Conservation (phyloP, 2,329 filamentous ascomycete genomes). For the Aureobasidium zeae region DNA sequence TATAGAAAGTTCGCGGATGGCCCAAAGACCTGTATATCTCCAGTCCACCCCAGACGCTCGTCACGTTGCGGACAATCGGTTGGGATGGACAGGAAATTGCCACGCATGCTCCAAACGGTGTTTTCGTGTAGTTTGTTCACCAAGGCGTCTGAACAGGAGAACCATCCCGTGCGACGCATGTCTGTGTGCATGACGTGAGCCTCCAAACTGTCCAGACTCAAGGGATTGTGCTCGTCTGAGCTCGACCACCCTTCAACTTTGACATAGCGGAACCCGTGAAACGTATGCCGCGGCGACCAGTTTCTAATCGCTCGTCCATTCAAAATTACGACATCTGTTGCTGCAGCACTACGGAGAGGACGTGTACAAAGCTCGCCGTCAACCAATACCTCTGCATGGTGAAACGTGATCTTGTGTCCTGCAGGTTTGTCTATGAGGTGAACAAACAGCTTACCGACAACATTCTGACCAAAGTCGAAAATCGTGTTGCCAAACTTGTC, state of each 20-base stretch:
- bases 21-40: conserved; percentile 43
- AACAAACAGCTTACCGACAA: conserved; percentile 44
- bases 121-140: conserved; percentile 49
- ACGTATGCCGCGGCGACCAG: conserved; percentile 45
- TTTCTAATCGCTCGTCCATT: conserved; percentile 23
- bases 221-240: conserved; percentile 18
- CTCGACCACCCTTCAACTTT: conserved; percentile 40
- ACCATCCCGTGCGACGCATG: conserved; percentile 42
- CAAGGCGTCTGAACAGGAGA: conserved; percentile 43
- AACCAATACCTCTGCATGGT: conserved; percentile 49
- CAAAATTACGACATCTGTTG: conserved; percentile 34
- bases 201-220: conserved; percentile 22
- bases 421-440: conserved; percentile 28
- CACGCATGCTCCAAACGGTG: conserved; percentile 47
- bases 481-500: conserved; percentile 40
- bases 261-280: conserved; percentile 46
- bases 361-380: conserved; percentile 34
- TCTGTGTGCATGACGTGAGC: conserved; percentile 45
- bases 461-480: conserved; percentile 51
- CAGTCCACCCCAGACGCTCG: conserved; percentile 47
- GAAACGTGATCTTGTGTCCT: conserved; percentile 38
- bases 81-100: conserved; percentile 49
- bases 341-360: conserved; percentile 38
- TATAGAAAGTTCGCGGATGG: conserved; percentile 47
- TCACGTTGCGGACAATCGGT: conserved; percentile 52